Base-by-base conservation (phyloP, 2,329 filamentous ascomycete species). In the Akanthomyces muscarius region DNA sequence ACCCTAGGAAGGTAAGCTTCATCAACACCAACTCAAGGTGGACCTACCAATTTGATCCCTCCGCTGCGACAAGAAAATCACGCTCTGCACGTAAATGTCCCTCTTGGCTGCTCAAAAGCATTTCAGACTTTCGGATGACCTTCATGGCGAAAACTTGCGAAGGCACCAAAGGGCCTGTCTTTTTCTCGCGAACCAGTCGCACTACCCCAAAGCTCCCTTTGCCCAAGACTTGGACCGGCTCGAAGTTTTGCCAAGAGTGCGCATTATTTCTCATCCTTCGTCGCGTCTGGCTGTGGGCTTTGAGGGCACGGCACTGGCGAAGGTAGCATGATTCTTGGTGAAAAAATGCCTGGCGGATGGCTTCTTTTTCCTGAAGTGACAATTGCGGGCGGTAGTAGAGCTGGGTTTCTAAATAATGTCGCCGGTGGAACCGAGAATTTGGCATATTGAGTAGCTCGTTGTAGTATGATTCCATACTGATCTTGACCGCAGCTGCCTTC, bases 181-280 rank as follows among this genome's bases (percentile, higher is more conserved):
- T 59, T 66, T 79, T 89, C 72, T 93, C 89, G 62, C 87, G 87
- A 2, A 98, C 93, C 42, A 99, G 81, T 52, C 89, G 86, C 18
- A 99, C 95, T 28, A 97, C 88, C 0, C 95, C 94, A 75, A 98
- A 99, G 71, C 93, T 97, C 10, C 95, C 94, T 73, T 95, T 96
- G 0, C 95, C 93, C 5, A 98, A 81, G 21, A 96, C 82, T 68
- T 92, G 90, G 36, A 98, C 77, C 14, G 88, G 81, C 67, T 97
- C 89, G 70, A 94, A 97, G 81, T 72, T 72, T 13, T 75, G 69
- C 21, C 65, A 65, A 10, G 67, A 68, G 2, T 70, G 62, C 3
- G 30, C 52, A 1, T 54, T 53, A 6, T 64, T 60, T 5, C 62
- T 63, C 11, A 59, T 61, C 4, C 42, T 65, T 23, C 61, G 36